Evolutionary conservation across 1,139 yeast genomes (phyloP), one percentile per base, ranked within the genome.

Genomic region (Hemisphaericaspora xylofermentans): DNA sequence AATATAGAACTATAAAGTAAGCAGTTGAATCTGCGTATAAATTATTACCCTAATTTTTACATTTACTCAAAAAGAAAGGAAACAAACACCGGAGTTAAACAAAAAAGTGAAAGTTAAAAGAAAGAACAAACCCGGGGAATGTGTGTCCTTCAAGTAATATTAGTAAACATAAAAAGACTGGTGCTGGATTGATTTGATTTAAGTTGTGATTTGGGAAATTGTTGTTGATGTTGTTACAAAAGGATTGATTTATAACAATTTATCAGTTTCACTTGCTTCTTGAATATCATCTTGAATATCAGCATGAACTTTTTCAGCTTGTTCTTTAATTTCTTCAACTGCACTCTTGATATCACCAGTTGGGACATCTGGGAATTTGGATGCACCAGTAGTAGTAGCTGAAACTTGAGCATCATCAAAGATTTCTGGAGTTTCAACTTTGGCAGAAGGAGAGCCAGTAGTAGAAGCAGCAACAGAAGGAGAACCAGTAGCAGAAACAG

Each of bases 291-390:
- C 24, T 6, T n/a, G n/a, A n/a, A 6, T 21, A 6, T 21, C 24
- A 6, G 6, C 8, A 6, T 21, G 24, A 21, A 21, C 8, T 6
- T 9, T 24, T 24, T 24, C n/a, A 12, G 27, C 27, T 24, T 24
- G n/a, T 24, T 24, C 27, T 24, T 24, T 9, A 12, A 24, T 5
- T 13, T 40, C 45, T 12, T 43, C 43, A 13, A 35, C 22, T 25
- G 39, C 35, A 16, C 36, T 6, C 12, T 24, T 24, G 42, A 24
- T 35, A 6, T 33, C 6, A 40, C 43, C 29, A 68, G 71, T 70
- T 57, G 63, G 74, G 50, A 50, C 72, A 58, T 68, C 68, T 49
- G 83, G 82, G 69, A 77, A 76, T 55, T 71, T 60, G 41, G 72
- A 53, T 27, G 68, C 59, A 43, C 71, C 71, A 43, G 68, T 54